Conservation (phyloP, 148 eudicot species). For the Fagopyrum tataricum region DNA sequence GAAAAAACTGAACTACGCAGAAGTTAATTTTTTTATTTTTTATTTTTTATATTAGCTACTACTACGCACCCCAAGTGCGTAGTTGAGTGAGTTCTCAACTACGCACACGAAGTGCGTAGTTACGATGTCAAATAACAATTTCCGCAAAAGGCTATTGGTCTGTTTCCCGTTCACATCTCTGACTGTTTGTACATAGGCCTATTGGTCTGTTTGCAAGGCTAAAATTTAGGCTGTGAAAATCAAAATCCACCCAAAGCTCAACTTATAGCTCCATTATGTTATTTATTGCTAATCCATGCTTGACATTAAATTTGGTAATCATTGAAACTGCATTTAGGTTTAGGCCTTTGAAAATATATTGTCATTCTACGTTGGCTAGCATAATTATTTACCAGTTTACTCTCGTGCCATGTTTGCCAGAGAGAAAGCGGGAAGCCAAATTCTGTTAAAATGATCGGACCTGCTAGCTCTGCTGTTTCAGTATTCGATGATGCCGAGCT, state of each 20-base stretch:
- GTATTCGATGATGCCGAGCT: conserved; percentile 73
- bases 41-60: no score
- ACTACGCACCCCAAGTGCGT: no score
- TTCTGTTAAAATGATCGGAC: conserved; percentile 59
- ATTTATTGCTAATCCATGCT: not conserved
- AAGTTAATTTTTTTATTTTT: no score
- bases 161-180: not conserved
- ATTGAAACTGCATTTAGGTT: not conserved
- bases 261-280: not conserved
- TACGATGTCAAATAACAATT: no score
- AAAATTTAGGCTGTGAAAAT: not conserved
- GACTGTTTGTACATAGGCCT: not conserved
- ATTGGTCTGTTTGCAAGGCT: not conserved
- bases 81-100: no score
- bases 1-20: no score
- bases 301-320: not conserved
- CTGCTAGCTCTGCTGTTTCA: conserved; percentile 66
- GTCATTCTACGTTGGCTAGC: not conserved
- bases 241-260: not conserved
- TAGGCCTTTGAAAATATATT: not conserved
- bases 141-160: no score
- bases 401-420: conserved; percentile 22
- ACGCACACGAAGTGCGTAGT: no score
- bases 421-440: conserved; percentile 50
- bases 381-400: not conserved